These are phyloP conservation scores for Babjeviella inositovora DNA, from an alignment of 805 yeast species.

Conservation along the genomic window DNA sequence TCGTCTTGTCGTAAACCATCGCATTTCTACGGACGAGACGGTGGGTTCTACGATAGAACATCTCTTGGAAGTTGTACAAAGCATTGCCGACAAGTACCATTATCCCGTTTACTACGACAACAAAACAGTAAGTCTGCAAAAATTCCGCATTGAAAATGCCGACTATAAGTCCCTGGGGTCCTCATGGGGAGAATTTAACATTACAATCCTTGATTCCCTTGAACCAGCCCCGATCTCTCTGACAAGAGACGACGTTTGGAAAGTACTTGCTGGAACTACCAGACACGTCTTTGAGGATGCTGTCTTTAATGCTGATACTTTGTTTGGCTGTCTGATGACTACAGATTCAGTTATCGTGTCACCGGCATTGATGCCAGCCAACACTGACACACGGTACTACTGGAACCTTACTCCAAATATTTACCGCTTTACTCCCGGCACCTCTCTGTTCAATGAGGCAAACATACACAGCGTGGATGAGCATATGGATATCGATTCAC, in stretches of 20 bases:
- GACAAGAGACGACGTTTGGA: slow-evolving; percentile 28
- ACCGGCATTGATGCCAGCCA: slow-evolving; percentile 19
- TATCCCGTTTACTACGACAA: slow-evolving; percentile 4
- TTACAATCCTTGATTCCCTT: slow-evolving; percentile 7
- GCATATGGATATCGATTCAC: neutral
- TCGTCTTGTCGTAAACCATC: slow-evolving; percentile 38
- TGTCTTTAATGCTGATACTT: slow-evolving; percentile 13
- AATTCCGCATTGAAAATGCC: slow-evolving; percentile 9
- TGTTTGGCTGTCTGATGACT: slow-evolving; percentile 15
- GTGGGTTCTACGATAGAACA: slow-evolving; percentile 17
- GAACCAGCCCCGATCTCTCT: slow-evolving; percentile 33
- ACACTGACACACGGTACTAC: slow-evolving; percentile 21
- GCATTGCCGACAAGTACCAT: slow-evolving; percentile 26
- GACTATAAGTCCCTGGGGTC: too few species aligned
- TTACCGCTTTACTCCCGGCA: slow-evolving; percentile 13
- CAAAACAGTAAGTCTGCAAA: slow-evolving; percentile 4
- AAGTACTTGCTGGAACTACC: slow-evolving; percentile 41
- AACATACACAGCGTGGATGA: slow-evolving; percentile 19
- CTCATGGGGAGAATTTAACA: slow-evolving; percentile 10
- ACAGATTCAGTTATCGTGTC: too few species aligned
- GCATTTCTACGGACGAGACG: slow-evolving; percentile 34
- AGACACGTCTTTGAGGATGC: slow-evolving; percentile 46
- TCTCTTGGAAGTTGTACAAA: slow-evolving; percentile 12
- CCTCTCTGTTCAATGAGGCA: slow-evolving; percentile 9
- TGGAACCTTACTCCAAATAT: slow-evolving; percentile 18